Conservation (phyloP, 2,329 filamentous ascomycete genomes). For the Onygenales sp. region DNA sequence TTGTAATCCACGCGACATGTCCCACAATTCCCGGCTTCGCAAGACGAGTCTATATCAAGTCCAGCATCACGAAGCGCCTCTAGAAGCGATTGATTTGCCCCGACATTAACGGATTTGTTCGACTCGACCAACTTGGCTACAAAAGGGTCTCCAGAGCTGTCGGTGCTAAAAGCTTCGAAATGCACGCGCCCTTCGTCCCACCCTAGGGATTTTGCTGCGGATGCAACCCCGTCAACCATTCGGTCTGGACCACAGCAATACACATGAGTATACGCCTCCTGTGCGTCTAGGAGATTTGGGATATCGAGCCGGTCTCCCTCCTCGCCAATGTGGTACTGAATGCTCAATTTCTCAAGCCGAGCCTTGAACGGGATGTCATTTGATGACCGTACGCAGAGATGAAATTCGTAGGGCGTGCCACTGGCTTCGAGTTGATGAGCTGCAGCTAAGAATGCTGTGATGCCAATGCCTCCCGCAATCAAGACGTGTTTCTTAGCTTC, state of each 20-base stretch:
- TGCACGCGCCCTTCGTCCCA: not conserved
- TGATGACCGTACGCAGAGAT: not conserved
- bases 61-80: not conserved
- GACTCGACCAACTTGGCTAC: not conserved
- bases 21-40: not conserved
- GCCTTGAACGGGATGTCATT: not conserved
- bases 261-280: not conserved
- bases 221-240: not conserved
- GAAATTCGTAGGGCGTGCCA: not conserved
- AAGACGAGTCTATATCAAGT: not conserved
- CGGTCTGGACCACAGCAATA: not conserved
- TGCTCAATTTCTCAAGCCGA: not conserved
- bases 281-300: not conserved
- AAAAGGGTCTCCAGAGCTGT: not conserved
- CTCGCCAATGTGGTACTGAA: not conserved
- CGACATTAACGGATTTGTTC: not conserved
- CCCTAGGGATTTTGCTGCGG: not conserved
- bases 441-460: conserved; percentile 53
- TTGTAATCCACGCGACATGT: not conserved
- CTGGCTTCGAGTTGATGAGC: conserved; percentile 21
- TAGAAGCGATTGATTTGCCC: not conserved
- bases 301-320: not conserved
- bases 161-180: not conserved
- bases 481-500: conserved; percentile 53
- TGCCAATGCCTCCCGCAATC: conserved; percentile 55